Evolutionary conservation across 495 filamentous ascomycete species (phyloP), one percentile per base, ranked within the genome.

Genomic region (Pseudoneurospora amorphoporcata): DNA sequence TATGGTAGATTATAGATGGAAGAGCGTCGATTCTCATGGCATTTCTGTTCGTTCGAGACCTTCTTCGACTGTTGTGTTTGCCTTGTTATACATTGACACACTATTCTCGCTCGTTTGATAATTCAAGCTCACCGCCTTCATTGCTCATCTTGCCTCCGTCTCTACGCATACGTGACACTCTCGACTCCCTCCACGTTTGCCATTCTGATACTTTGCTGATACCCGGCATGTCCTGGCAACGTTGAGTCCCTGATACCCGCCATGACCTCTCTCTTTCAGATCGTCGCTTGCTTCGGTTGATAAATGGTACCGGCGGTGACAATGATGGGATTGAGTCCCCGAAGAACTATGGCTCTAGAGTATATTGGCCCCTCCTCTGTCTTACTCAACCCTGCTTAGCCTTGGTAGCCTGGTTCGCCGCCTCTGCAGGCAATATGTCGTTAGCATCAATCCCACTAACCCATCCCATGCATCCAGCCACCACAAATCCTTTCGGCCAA

Each of bases 371-470:
- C 53, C 29, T 61, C 23, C 32, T 40, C 16, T 35, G 39, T 12
- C 72, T 82, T 77, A 84, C 45, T 84, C 77, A 85, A 65, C 53
- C 53, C 29, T 65, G 53, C 68, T 84, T 85, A 1, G 79, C 82
- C 76, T 84, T 85, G 3, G 77, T 79, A 8, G 81, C 82, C 45
- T 84, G 82, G 68, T 80, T 80, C 40, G 81, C 80, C 39, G 83
- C 83, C 77, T 84, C 83, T 84, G 71, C 72, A 29, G 3, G 12
- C 35, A 40, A 58, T 29, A 17, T 1, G 9, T 12, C 45, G 23
- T 58, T 8, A 61, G 53, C 7, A 35, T 32, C 10, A 58, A 23
- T 17, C 19, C 23, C 23, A 23, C 23, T 23, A 23, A 23, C 2
- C 12, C 23, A 29, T 4, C 45, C 45, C 45, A 29, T 45, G 3